These are phyloP conservation scores for Komagataella kurtzmanii DNA, from an alignment of 805 yeast genomes.

Conservation along the genomic window DNA sequence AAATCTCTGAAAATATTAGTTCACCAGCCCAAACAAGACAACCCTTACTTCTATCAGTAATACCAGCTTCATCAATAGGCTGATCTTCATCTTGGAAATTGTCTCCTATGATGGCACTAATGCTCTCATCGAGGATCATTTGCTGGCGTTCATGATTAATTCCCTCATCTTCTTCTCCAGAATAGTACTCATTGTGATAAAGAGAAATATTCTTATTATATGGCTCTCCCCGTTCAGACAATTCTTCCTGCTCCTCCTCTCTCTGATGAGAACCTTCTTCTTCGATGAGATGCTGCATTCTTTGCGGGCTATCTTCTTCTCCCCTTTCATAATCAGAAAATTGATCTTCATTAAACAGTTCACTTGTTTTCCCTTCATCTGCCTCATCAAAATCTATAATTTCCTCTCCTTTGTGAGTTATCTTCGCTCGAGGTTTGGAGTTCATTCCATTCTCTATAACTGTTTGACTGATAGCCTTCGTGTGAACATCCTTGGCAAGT, in stretches of 20 bases:
- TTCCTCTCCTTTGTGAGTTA: slow-evolving; percentile 86
- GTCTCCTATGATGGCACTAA: background rate
- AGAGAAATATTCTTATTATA: background rate
- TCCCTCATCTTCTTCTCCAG: background rate
- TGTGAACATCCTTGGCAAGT: slow-evolving; percentile 58
- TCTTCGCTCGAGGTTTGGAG: slow-evolving; percentile 49
- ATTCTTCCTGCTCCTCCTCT: background rate
- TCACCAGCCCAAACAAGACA: slow-evolving; percentile 5
- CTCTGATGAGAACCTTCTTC: background rate
- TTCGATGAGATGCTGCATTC: background rate
- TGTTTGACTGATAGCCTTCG: slow-evolving; percentile 53
- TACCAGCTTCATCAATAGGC: background rate
- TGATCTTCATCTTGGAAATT: background rate
- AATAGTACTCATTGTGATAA: background rate
- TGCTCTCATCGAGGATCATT: background rate
- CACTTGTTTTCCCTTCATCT: slow-evolving; percentile 7
- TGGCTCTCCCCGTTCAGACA: background rate
- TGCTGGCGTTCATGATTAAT: background rate
- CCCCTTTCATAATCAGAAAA: background rate
- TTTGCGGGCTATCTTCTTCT: background rate
- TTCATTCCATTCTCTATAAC: slow-evolving; percentile 39
- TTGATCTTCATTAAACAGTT: background rate
- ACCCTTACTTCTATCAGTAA: background rate
- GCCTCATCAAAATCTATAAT: slow-evolving; percentile 44
- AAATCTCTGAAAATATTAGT: slow-evolving; percentile 5